Conservation (phyloP, 2,329 filamentous ascomycete species). For the Ceratocystis lukuohia region DNA sequence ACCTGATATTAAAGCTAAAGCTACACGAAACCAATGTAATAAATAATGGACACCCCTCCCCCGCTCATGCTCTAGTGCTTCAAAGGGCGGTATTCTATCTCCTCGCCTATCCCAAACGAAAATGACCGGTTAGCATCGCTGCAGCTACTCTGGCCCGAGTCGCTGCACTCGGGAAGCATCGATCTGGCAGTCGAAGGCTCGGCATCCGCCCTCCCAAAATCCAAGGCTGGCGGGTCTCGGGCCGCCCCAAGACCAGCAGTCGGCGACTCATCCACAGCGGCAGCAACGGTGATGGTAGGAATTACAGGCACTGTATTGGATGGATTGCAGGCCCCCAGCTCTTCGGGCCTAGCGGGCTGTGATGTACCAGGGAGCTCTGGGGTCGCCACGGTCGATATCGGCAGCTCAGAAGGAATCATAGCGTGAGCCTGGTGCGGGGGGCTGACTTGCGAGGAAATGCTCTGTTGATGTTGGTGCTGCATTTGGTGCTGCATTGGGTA, state of each 20-base stretch:
- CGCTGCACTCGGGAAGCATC: neutral
- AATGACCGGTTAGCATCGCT: conserved; percentile 18
- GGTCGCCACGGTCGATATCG: neutral
- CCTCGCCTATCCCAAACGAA: conserved; percentile 26
- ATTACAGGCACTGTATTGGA: neutral
- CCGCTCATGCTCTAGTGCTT: conserved; percentile 17
- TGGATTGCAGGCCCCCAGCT: neutral
- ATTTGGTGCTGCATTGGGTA: neutral
- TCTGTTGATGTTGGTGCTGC: neutral
- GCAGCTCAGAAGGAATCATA: neutral
- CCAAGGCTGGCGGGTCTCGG: neutral
- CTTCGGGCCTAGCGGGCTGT: neutral
- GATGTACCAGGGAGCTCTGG: neutral
- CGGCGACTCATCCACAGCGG: neutral
- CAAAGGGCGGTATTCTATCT: conserved; percentile 24
- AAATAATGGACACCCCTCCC: neutral
- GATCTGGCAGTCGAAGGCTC: neutral
- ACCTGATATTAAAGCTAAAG: neutral
- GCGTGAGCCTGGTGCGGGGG: neutral
- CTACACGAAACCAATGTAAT: neutral
- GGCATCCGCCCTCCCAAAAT: neutral
- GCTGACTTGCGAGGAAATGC: neutral
- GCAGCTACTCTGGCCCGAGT: neutral
- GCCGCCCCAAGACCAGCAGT: neutral
- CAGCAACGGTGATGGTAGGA: neutral